Conservation (phyloP, 345 rosid species). For the Syzygium oleosum region DNA sequence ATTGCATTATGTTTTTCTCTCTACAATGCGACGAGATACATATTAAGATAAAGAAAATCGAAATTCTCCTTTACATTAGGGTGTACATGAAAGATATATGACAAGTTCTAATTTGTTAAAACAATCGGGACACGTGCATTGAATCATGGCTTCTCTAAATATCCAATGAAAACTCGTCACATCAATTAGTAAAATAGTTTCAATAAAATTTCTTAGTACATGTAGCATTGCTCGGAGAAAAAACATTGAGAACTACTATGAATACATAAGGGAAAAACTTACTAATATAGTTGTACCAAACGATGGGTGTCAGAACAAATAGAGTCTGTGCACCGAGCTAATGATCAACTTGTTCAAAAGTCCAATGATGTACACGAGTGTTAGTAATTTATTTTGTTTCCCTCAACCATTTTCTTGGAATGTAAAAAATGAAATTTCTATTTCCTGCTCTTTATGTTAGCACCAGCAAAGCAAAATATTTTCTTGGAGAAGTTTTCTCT, state of each 20-base stretch:
- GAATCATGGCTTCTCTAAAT: neutral
- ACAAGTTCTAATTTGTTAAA: neutral
- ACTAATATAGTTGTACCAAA: neutral
- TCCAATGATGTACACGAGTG: neutral
- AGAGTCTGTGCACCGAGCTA: neutral
- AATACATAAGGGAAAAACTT: neutral
- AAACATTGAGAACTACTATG: neutral
- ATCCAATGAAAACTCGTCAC: neutral
- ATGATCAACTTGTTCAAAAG: neutral
- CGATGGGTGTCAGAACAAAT: neutral
- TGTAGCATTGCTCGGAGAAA: neutral
- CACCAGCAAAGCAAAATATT: neutral
- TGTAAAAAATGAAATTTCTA: neutral
- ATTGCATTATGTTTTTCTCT: neutral
- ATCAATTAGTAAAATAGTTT: neutral
- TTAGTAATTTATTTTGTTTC: neutral
- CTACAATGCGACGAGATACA: neutral
- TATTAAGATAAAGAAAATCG: neutral
- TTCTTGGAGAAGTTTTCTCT: neutral
- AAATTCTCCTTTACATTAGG: neutral
- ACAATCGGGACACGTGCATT: neutral
- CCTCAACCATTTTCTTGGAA: neutral
- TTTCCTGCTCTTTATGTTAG: neutral
- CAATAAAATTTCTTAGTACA: neutral
- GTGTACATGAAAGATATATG: neutral